phyloP scores from a whole-genome alignment of 768 basidiomycete genomes.

The Calocera cornea region DNA sequence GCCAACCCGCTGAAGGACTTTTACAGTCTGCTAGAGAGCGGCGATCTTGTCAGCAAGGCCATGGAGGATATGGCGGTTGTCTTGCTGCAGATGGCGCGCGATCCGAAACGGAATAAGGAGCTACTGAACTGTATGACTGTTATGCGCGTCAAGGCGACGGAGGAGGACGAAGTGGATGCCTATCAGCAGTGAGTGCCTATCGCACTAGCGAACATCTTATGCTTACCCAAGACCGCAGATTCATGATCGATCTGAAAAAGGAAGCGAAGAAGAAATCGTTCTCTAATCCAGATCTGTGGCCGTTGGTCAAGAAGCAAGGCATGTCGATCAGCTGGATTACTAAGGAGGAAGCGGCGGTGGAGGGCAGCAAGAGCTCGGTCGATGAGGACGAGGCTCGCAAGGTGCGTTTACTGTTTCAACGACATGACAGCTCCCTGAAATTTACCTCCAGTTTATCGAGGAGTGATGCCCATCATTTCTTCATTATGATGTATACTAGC shows the following conservation, averaged over 20 bases:
- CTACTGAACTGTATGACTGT: slow-evolving; percentile 58
- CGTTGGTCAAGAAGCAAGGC: background rate
- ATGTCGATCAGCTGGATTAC: background rate
- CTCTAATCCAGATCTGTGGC: background rate
- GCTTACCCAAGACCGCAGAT: background rate
- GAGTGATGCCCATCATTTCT: background rate
- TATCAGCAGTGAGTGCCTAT: slow-evolving; percentile 53
- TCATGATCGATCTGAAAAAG: background rate
- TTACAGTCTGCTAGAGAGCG: slow-evolving; percentile 45
- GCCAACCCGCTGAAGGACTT: slow-evolving; percentile 69
- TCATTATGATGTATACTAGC: too few relatives aligned
- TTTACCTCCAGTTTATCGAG: background rate
- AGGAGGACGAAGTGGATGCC: slow-evolving; percentile 72
- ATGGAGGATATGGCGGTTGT: slow-evolving; percentile 65
- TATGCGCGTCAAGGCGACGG: slow-evolving; percentile 45
- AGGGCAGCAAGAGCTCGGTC: background rate
- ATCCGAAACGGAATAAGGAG: slow-evolving; percentile 52
- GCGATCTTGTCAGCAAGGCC: slow-evolving; percentile 73
- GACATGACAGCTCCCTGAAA: background rate
- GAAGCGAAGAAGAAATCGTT: background rate
- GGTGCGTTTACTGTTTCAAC: background rate
- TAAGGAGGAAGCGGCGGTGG: background rate
- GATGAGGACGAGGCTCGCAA: background rate
- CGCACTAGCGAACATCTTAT: background rate
- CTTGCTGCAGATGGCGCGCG: slow-evolving; percentile 52